These are phyloP conservation scores for Coemansia sp. DNA, from an alignment of 192 early-diverging fungal genomes.

Conservation along the genomic window DNA sequence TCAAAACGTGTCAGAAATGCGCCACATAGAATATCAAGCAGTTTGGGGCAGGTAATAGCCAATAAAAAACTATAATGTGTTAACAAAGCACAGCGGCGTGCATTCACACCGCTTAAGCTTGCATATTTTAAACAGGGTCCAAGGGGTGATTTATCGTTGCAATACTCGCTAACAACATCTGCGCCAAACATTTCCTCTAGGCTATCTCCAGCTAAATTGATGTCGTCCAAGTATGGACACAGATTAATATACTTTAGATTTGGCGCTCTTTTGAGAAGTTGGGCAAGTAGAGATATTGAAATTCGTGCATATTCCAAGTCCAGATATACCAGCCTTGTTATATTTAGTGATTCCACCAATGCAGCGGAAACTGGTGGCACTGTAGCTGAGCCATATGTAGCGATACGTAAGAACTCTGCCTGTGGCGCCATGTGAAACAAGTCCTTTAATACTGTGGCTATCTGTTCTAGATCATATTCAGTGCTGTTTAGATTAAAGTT, in stretches of 20 bases:
- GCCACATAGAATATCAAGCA: no score
- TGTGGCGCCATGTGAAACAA: background rate
- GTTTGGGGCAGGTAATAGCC: no score
- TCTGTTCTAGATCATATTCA: background rate
- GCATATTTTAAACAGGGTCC: background rate
- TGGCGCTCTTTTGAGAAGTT: background rate
- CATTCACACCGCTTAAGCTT: no score
- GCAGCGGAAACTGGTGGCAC: background rate
- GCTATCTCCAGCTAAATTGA: background rate
- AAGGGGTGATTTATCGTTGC: background rate
- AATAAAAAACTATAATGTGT: no score
- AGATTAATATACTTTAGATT: background rate
- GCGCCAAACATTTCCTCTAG: background rate
- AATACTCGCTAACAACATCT: background rate
- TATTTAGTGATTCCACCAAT: background rate
- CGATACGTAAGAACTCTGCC: background rate
- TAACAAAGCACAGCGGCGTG: no score
- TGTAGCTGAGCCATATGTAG: no score
- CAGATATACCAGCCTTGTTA: background rate
- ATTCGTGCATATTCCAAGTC: background rate
- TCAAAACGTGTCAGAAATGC: no score
- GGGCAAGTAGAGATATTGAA: background rate
- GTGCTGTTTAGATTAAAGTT: background rate
- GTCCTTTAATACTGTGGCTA: background rate
- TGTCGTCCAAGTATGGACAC: background rate